These are phyloP conservation scores for Blechomonas ayalai DNA, from an alignment of 208 protist species.

Conservation along the genomic window DNA sequence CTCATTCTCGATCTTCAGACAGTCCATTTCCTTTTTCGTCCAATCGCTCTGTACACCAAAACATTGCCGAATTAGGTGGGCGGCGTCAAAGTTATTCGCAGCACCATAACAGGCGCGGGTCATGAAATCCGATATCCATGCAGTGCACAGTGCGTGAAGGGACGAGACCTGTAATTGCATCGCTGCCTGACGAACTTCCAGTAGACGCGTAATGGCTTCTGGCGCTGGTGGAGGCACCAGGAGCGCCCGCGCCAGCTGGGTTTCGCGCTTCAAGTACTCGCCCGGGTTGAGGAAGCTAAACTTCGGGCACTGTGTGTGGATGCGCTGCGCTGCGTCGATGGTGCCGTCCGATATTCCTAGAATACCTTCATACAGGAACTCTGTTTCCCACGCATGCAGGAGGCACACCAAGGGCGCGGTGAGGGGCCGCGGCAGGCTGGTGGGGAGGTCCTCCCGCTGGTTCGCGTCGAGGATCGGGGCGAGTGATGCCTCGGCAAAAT, in stretches of 20 bases:
- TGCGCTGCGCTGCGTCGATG: conserved; percentile 9
- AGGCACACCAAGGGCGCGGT: conserved; percentile 31
- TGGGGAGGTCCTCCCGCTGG: conserved; percentile 13
- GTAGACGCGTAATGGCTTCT: conserved; percentile 25
- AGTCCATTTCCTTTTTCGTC: conserved; percentile 54
- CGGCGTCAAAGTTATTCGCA: conserved; percentile 59
- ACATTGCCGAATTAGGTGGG: conserved; percentile 55
- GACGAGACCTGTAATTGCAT: conserved; percentile 39
- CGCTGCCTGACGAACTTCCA: conserved; percentile 31
- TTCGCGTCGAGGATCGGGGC: conserved; percentile 8
- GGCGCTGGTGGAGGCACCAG: conserved; percentile 15
- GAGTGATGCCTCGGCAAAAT: too few relatives aligned
- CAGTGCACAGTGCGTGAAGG: conserved; percentile 45
- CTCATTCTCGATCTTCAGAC: conserved; percentile 78
- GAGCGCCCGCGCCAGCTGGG: conserved; percentile 11
- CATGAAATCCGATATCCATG: conserved; percentile 67
- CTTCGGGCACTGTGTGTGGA: conserved; percentile 22
- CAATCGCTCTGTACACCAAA: conserved; percentile 63
- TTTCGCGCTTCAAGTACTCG: conserved; percentile 16
- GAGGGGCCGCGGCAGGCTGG: conserved; percentile 38
- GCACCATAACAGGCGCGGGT: conserved; percentile 49
- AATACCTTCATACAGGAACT: conserved; percentile 59
- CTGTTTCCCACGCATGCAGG: conserved; percentile 46
- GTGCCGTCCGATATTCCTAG: conserved; percentile 27
- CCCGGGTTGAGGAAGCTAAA: conserved; percentile 46